Percentiles rank a stretch among this genome's conserved stretches.
Evolutionary conservation across 1,139 yeast genomes (phyloP).

Genomic region (Suhomyces kunorum): DNA sequence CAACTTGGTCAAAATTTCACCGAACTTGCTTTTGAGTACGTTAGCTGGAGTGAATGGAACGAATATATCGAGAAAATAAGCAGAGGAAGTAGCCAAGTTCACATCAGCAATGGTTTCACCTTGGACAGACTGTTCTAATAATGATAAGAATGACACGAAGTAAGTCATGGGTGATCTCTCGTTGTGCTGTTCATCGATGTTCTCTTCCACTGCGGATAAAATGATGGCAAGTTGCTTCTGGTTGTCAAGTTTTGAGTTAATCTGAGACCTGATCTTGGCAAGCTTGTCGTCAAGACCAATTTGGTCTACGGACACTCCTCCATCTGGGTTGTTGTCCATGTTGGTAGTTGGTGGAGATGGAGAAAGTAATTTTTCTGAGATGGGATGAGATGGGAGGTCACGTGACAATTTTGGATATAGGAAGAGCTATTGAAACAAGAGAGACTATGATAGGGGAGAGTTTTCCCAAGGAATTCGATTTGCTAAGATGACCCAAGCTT

Average conservation of each 20-base stretch:
- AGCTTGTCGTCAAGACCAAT: conserved; percentile 67
- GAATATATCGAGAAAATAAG: conserved; percentile 79
- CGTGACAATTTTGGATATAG: conserved; percentile 9
- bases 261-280: conserved; percentile 68
- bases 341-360: conserved; percentile 2
- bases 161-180: conserved; percentile 68
- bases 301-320: conserved; percentile 26
- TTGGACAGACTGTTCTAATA: conserved; percentile 72
- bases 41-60: conserved; percentile 73
- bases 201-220: conserved; percentile 87
- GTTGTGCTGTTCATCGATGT: conserved; percentile 69
- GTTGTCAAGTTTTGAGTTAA: conserved; percentile 73
- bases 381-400: conserved; percentile 13
- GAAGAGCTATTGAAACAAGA: not conserved
- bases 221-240: conserved; percentile 76
- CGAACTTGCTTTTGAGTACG: conserved; percentile 69
- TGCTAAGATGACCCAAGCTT: no score
- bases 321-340: conserved; percentile 17
- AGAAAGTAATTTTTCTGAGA: conserved; percentile 7
- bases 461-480: no score
- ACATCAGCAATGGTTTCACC: conserved; percentile 57
- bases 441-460: not conserved
- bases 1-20: conserved; percentile 73
- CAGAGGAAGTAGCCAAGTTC: conserved; percentile 69
- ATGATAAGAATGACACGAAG: conserved; percentile 77